A percentile compares a stretch with the other conserved stretches of the same genome.
Evolutionary conservation across 192 early-diverging fungal species (phyloP).

Genomic region (Dimargaris xerosporica): DNA sequence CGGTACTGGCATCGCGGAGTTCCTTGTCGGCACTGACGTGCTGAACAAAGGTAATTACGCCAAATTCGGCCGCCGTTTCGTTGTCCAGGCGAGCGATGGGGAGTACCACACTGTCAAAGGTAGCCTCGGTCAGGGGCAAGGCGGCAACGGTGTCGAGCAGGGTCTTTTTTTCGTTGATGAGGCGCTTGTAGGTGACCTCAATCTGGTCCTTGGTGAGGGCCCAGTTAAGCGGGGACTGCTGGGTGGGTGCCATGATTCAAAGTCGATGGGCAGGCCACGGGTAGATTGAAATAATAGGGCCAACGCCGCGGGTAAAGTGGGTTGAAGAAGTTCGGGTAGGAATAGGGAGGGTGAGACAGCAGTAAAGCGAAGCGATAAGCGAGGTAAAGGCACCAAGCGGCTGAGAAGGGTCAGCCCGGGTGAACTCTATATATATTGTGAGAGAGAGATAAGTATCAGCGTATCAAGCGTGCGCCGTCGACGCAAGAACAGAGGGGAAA

Average conservation of each 20-base stretch:
- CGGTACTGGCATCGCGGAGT: slow-evolving; percentile 49
- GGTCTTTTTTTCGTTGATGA: slow-evolving; percentile 22
- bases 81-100: slow-evolving; percentile 26
- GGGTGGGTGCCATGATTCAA: neutral
- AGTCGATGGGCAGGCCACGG: too few relatives aligned
- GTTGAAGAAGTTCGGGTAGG: too few relatives aligned
- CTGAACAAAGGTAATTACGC: slow-evolving; percentile 25
- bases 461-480: too few relatives aligned
- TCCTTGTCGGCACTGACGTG: slow-evolving; percentile 35
- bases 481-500: too few relatives aligned
- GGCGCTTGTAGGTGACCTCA: slow-evolving; percentile 10
- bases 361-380: too few relatives aligned
- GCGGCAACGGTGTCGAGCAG: slow-evolving; percentile 24
- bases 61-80: slow-evolving; percentile 18
- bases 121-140: slow-evolving; percentile 15
- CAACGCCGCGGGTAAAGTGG: too few relatives aligned
- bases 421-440: too few relatives aligned
- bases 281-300: too few relatives aligned
- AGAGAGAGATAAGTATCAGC: too few relatives aligned
- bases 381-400: too few relatives aligned
- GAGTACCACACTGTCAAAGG: slow-evolving; percentile 27
- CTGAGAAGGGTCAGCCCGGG: too few relatives aligned
- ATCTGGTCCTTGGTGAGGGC: slow-evolving; percentile 22
- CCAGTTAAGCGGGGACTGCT: slow-evolving; percentile 23
- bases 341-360: too few relatives aligned